Base-by-base conservation (phyloP, 2,329 filamentous ascomycete genomes). In the Bipolaris gigantea region DNA sequence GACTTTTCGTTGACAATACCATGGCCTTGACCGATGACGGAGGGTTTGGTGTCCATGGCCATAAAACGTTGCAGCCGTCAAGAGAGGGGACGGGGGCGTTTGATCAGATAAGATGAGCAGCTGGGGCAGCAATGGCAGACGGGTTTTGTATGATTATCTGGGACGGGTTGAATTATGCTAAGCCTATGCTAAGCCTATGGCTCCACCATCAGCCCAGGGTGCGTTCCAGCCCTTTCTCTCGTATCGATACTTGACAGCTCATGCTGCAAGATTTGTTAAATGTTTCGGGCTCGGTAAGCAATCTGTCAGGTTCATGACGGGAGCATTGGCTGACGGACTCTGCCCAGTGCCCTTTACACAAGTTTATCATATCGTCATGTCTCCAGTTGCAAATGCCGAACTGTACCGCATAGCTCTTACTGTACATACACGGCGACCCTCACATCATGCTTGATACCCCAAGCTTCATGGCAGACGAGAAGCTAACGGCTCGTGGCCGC, bases 91-190 rank as follows among this genome's bases (percentile, higher is more conserved):
- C 5, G 41, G 3, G 27, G 8, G 8, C 7, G 10, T 19, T 10
- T 30, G n/a, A 43, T 43, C 40, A 43, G 40, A 43, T 43, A 43
- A 43, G 40, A 43, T 43, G 40, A 32, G 25, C 11, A 13, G n/a
- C 30, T 10, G 18, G 25, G 5, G 25, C n/a, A 30, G 16, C 6
- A 5, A 23, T n/a, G 13, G 16, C 4, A 43, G 32, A 27, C 40
- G 5, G 27, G 16, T 43, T 43, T 43, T 43, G 27, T 43, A 43
- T 16, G 9, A 32, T 32, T 8, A 11, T 19, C 40, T 43, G 32
- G n/a, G n/a, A 43, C 40, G 16, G 11, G 25, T 32, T 15, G 16
- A 10, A 27, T 19, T 32, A 30, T 27, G 18, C 25, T 43, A 10
- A 6, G 16, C 16, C 27, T 32, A 30, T 27, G 18, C 25, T 43